A percentile compares a stretch with the other conserved stretches of the same genome.
phyloP scores from a whole-genome alignment of 176 grass and related monocot species.

The Alopecurus myosuroides region DNA sequence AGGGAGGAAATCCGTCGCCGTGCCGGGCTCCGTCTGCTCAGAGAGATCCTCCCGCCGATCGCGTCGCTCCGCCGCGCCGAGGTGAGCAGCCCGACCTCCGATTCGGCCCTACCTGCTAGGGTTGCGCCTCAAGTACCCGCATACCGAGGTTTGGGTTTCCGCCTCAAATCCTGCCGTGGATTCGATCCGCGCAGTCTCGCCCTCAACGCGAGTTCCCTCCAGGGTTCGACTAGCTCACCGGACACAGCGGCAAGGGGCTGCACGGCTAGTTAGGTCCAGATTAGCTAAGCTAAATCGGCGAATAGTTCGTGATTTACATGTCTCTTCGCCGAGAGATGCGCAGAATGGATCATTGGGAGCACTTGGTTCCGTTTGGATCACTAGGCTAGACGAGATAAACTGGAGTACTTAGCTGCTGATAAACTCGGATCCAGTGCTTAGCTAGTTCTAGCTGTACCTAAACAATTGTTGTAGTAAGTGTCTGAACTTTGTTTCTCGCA shows the following conservation, averaged over 20 bases:
- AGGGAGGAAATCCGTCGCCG: not conserved
- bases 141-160: not conserved
- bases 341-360: not conserved
- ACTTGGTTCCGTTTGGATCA: not conserved
- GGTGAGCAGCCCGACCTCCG: conserved; percentile 25
- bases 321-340: not conserved
- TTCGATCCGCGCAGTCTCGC: not conserved
- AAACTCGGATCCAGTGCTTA: not conserved
- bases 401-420: not conserved
- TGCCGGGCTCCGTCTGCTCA: not conserved
- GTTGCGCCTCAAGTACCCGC: not conserved
- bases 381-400: not conserved
- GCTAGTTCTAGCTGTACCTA: not conserved
- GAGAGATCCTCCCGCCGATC: not conserved
- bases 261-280: not conserved
- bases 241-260: not conserved
- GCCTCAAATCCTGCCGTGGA: not conserved
- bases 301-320: not conserved
- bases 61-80: not conserved
- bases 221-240: not conserved
- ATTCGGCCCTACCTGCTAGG: not conserved
- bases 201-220: not conserved
- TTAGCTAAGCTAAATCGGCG: not conserved
- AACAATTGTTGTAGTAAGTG: not conserved
- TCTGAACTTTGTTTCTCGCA: not conserved